Conservation (phyloP, 2,329 filamentous ascomycete species). For the Ophiostoma triangulosporum region DNA sequence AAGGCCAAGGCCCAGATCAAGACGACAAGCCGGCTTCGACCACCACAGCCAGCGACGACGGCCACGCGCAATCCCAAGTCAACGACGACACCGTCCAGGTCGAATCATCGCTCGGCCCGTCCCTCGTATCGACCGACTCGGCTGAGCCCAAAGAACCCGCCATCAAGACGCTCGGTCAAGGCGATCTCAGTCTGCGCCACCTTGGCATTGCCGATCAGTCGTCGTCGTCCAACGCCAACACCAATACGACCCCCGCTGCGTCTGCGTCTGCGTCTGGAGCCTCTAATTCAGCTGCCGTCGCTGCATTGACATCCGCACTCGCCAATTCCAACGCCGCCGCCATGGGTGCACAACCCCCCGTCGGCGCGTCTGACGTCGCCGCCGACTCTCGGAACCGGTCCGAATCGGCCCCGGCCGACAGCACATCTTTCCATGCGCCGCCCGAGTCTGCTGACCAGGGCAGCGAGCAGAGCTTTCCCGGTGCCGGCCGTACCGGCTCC, state of each 20-base stretch:
- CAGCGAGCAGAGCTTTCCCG: conserved; percentile 1
- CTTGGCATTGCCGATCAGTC: conserved; percentile 55
- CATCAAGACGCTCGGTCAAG: conserved; percentile 76
- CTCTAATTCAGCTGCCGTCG: not conserved
- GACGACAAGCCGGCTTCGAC: conserved; percentile 5
- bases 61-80: not conserved
- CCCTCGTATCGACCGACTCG: conserved; percentile 23
- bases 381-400: conserved; percentile 35
- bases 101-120: conserved; percentile 22
- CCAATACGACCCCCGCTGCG: not conserved
- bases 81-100: conserved; percentile 27
- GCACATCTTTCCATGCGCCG: not conserved
- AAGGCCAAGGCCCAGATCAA: conserved; percentile 3
- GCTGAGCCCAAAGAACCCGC: conserved; percentile 53
- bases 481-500: conserved; percentile 30
- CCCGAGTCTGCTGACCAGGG: conserved; percentile 6
- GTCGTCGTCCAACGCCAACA: not conserved
- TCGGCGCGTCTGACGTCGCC: conserved; percentile 13
- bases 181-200: conserved; percentile 79
- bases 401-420: conserved; percentile 45
- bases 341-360: conserved; percentile 16
- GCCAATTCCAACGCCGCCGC: conserved; percentile 18
- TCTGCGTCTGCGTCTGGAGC: not conserved
- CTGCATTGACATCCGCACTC: not conserved
- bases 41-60: conserved; percentile 15